Evolutionary conservation across 2,329 filamentous ascomycete genomes (phyloP).

Genomic region (Colletotrichum lupini): DNA sequence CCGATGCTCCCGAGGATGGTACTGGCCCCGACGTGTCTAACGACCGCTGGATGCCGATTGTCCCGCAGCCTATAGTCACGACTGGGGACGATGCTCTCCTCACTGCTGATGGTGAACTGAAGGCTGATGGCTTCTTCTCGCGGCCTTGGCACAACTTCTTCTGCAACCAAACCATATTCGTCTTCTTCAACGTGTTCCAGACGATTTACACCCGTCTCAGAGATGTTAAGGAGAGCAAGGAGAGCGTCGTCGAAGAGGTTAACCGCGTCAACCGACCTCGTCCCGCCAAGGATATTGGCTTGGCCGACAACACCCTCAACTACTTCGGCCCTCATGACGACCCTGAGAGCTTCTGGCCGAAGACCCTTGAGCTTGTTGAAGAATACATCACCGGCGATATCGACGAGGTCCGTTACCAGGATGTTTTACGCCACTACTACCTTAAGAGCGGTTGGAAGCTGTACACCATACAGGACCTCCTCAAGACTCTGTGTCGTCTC

Average conservation of each 20-base stretch:
- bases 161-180: conserved; percentile 89
- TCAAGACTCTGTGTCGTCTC: conserved; percentile 83
- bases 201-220: conserved; percentile 87
- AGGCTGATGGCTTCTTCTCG: conserved; percentile 82
- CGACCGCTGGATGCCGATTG: conserved; percentile 72
- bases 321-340: conserved; percentile 77
- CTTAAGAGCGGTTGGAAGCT: conserved; percentile 91
- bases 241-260: conserved; percentile 79
- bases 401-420: conserved; percentile 87
- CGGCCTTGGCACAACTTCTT: conserved; percentile 90
- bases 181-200: conserved; percentile 94
- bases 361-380: conserved; percentile 86
- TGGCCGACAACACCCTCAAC: conserved; percentile 81
- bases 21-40: conserved; percentile 71
- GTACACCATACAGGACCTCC: conserved; percentile 91
- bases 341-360: conserved; percentile 81
- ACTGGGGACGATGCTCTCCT: conserved; percentile 64
- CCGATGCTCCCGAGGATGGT: conserved; percentile 68
- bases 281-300: conserved; percentile 84
- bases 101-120: conserved; percentile 72
- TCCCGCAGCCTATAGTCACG: conserved; percentile 66
- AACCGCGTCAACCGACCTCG: conserved; percentile 79
- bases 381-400: conserved; percentile 85
- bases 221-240: conserved; percentile 84
- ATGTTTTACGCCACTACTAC: conserved; percentile 91